phyloP scores from a whole-genome alignment of 2,329 filamentous ascomycete species.

The Penicillium sp. region DNA sequence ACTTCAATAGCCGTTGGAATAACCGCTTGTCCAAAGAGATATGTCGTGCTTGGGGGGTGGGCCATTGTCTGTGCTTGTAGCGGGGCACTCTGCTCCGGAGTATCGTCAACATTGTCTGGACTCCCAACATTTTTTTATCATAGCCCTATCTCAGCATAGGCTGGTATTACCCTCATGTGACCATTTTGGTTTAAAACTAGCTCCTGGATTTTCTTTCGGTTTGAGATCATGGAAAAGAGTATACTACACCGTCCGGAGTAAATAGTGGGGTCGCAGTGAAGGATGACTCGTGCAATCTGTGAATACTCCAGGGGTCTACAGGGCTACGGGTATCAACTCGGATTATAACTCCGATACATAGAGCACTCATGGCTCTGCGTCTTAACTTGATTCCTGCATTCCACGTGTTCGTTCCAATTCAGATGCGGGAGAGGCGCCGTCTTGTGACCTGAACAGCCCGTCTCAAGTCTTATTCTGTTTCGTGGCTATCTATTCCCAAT shows the following conservation, averaged over 20 bases:
- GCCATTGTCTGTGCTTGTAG: neutral
- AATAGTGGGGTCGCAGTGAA: neutral
- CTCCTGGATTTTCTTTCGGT: neutral
- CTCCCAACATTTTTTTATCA: neutral
- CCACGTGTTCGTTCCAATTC: neutral
- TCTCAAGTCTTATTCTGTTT: neutral
- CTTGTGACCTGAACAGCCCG: neutral
- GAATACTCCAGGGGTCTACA: neutral
- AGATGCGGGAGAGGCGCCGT: neutral
- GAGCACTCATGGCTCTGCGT: too few species aligned
- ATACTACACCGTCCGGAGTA: neutral
- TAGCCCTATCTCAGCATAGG: too few species aligned
- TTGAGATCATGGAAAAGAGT: neutral
- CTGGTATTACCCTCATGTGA: neutral
- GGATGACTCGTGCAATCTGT: neutral
- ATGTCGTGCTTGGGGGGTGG: constrained; percentile 1
- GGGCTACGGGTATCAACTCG: neutral
- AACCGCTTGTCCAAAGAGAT: constrained; percentile 5
- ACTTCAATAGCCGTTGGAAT: constrained; percentile 12
- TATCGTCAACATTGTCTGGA: neutral
- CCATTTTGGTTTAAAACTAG: neutral
- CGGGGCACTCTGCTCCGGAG: constrained; percentile 8
- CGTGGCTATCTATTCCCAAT: neutral
- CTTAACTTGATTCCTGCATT: neutral
- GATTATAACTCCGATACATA: neutral